Evolutionary conservation across 257 asterid genomes (phyloP).

Genomic region (Solanum neorickii): DNA sequence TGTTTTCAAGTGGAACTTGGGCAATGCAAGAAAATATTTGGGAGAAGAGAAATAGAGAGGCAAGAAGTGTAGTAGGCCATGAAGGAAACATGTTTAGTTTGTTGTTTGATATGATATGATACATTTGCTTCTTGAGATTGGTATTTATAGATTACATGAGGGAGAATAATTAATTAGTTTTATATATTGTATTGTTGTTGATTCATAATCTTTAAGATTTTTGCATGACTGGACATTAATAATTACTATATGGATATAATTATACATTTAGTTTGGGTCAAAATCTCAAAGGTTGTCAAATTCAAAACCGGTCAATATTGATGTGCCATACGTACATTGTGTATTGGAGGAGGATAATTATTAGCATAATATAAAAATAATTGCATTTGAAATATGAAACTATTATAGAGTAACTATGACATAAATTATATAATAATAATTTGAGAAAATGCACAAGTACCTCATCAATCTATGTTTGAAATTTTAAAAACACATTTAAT

Average conservation of each 20-base stretch:
- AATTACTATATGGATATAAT: background rate
- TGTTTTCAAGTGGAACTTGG: background rate
- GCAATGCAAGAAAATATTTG: constrained; percentile 1
- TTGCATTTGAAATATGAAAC: background rate
- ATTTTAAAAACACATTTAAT: too few species aligned
- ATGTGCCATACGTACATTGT: background rate
- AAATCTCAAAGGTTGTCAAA: background rate
- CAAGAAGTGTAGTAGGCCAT: background rate
- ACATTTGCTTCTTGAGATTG: background rate
- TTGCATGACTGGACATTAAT: background rate
- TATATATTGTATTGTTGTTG: background rate
- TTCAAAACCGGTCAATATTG: background rate
- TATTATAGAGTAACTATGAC: background rate
- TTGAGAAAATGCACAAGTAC: too few species aligned
- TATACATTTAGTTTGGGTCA: background rate
- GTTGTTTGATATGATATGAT: background rate
- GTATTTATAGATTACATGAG: background rate
- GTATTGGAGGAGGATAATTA: background rate
- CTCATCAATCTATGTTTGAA: too few species aligned
- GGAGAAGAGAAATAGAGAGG: background rate
- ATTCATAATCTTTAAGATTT: background rate
- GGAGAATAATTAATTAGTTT: background rate
- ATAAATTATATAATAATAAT: too few species aligned
- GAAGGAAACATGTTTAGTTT: background rate
- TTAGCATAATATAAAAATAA: background rate